These are phyloP conservation scores for Tanacetum coccineum DNA, from an alignment of 129 eudicot genomes.

Conservation along the genomic window DNA sequence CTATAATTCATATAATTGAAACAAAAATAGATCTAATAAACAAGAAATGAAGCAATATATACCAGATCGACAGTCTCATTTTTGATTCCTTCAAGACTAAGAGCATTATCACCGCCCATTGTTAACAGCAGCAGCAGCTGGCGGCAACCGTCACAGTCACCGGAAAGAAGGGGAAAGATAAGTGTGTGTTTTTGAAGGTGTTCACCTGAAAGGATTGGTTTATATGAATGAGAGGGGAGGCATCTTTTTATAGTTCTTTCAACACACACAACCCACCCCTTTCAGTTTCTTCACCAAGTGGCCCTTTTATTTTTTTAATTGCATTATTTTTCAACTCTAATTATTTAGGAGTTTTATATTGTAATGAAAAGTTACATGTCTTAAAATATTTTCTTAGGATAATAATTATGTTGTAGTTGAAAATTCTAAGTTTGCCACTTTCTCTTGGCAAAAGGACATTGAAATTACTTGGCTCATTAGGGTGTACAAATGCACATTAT, in stretches of 20 bases:
- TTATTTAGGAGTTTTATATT: background rate
- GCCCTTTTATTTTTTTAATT: background rate
- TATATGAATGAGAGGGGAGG: background rate
- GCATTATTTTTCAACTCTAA: conserved; percentile 20
- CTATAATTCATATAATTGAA: conserved; percentile 5
- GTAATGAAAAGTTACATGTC: background rate
- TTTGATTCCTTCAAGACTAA: conserved; percentile 56
- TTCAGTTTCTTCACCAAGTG: background rate
- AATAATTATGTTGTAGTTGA: too few species aligned
- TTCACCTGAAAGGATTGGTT: conserved; percentile 7
- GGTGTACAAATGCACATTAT: too few species aligned
- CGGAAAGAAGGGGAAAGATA: background rate
- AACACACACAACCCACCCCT: conserved; percentile 5
- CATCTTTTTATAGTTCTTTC: conserved; percentile 17
- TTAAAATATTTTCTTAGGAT: background rate
- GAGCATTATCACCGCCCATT: conserved; percentile 44
- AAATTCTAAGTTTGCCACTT: too few species aligned
- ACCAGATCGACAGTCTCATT: conserved; percentile 79
- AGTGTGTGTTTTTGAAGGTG: too few species aligned
- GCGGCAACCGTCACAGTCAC: background rate
- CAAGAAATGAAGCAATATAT: conserved; percentile 6
- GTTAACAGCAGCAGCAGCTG: conserved; percentile 18
- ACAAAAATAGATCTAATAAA: background rate
- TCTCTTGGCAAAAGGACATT: too few species aligned
- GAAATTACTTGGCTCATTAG: too few species aligned